phyloP scores from a whole-genome alignment of 2,329 filamentous ascomycete species.

The Myriosclerotinia scirpicola region DNA sequence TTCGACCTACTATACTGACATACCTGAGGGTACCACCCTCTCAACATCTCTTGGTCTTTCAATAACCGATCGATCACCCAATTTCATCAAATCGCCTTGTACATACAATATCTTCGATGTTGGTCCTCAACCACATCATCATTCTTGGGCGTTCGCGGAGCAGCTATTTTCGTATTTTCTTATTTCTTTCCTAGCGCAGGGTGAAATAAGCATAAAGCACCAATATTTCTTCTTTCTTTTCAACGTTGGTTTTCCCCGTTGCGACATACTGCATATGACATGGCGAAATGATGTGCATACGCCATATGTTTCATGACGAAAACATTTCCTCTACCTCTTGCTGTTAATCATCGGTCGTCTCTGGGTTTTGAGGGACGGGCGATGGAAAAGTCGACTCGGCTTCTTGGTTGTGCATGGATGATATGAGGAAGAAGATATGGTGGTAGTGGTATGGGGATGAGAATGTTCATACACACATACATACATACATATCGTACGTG shows the following conservation, averaged over 20 bases:
- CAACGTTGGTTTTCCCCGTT: conserved; percentile 1
- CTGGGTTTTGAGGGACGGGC: not conserved
- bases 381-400: conserved; percentile 1
- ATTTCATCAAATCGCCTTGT: conserved; percentile 13
- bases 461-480: conserved; percentile 7
- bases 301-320: not conserved
- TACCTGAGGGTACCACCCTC: not conserved
- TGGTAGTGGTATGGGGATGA: conserved; percentile 2
- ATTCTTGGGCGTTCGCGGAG: conserved; percentile 20
- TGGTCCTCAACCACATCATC: not conserved
- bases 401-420: conserved; percentile 11
- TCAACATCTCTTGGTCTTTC: not conserved
- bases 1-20: not conserved
- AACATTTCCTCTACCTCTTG: not conserved
- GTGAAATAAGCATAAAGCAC: conserved; percentile 23
- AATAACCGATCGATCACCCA: conserved; percentile 1
- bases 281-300: conserved; percentile 5
- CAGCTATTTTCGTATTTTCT: conserved; percentile 4
- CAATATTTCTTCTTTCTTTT: conserved; percentile 1
- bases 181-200: conserved; percentile 25
- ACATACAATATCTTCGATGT: conserved; percentile 16
- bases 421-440: not conserved
- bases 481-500: conserved; percentile 21
- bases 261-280: not conserved
- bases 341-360: not conserved